Percentiles rank a stretch among this genome's conserved stretches.
phyloP scores from a whole-genome alignment of 2,329 filamentous ascomycete species.

The Exophiala xenobiotica region DNA sequence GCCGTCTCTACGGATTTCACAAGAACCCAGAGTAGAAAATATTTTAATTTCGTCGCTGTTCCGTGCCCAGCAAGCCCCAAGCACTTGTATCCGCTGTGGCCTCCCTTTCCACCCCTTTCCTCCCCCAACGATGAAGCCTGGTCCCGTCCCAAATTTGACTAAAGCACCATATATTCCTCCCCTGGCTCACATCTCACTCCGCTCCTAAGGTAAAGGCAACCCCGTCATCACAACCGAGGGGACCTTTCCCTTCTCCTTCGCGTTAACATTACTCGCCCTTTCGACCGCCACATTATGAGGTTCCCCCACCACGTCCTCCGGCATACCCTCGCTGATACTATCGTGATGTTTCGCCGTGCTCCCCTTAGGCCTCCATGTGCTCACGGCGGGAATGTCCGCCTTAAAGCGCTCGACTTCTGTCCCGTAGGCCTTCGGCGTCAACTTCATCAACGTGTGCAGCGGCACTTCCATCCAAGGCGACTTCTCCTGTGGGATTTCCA shows the following conservation, averaged over 20 bases:
- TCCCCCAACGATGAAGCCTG: no score
- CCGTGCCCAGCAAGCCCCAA: no score
- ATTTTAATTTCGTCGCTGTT: no score
- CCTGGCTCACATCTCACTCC: background rate
- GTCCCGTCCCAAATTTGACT: no score
- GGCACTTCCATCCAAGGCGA: slow-evolving; percentile 99
- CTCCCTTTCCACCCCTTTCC: no score
- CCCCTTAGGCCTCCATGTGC: slow-evolving; percentile 89
- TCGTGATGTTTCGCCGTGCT: slow-evolving; percentile 27
- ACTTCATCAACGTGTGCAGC: slow-evolving; percentile 91
- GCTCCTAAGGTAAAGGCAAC: slow-evolving; percentile 14
- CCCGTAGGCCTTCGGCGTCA: slow-evolving; percentile 90
- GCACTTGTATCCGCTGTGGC: no score
- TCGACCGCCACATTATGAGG: slow-evolving; percentile 6
- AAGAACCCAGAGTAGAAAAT: no score
- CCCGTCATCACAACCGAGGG: slow-evolving; percentile 11
- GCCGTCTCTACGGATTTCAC: no score
- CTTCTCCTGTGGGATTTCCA: slow-evolving; percentile 90
- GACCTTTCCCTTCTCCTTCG: background rate
- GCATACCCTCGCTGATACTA: slow-evolving; percentile 22
- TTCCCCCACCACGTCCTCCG: slow-evolving; percentile 21
- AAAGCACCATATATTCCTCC: no score
- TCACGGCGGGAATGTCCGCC: slow-evolving; percentile 92
- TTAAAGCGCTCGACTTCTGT: slow-evolving; percentile 86
- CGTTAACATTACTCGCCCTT: background rate